A percentile compares a stretch with the other conserved stretches of the same genome.
Evolutionary conservation across 2,329 filamentous ascomycete species (phyloP).

Genomic region (Paecilomyces sp.): DNA sequence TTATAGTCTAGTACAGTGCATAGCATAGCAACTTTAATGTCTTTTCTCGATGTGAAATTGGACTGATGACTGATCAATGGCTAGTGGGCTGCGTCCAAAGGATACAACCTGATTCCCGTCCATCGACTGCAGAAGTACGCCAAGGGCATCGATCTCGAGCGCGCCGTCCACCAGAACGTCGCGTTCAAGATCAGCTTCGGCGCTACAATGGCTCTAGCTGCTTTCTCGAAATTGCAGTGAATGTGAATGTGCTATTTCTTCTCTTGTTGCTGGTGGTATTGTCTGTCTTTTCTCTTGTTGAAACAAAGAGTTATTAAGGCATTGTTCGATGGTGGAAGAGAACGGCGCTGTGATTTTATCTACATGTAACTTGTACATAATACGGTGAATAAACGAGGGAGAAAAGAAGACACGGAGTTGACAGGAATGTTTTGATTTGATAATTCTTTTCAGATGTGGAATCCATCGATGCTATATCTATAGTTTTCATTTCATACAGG

Average conservation of each 20-base stretch:
- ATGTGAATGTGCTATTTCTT: background rate
- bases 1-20: too few relatives aligned
- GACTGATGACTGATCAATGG: background rate
- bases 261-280: background rate
- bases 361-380: background rate
- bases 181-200: slow-evolving; percentile 43
- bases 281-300: background rate
- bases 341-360: background rate
- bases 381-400: background rate
- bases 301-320: background rate
- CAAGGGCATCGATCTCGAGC: slow-evolving; percentile 32
- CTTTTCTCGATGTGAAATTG: background rate
- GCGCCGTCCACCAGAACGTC: slow-evolving; percentile 29
- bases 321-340: background rate
- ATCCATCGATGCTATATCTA: slow-evolving; percentile 5
- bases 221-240: slow-evolving; percentile 36
- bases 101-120: slow-evolving; percentile 38
- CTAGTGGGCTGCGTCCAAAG: slow-evolving; percentile 40
- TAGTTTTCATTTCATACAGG: slow-evolving; percentile 6
- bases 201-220: slow-evolving; percentile 36
- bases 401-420: background rate
- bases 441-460: background rate
- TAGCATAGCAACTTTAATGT: background rate
- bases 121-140: slow-evolving; percentile 34
- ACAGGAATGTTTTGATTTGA: background rate